Evolutionary conservation across 192 early-diverging fungal species (phyloP).

Genomic region (Backusella mclennaniae): DNA sequence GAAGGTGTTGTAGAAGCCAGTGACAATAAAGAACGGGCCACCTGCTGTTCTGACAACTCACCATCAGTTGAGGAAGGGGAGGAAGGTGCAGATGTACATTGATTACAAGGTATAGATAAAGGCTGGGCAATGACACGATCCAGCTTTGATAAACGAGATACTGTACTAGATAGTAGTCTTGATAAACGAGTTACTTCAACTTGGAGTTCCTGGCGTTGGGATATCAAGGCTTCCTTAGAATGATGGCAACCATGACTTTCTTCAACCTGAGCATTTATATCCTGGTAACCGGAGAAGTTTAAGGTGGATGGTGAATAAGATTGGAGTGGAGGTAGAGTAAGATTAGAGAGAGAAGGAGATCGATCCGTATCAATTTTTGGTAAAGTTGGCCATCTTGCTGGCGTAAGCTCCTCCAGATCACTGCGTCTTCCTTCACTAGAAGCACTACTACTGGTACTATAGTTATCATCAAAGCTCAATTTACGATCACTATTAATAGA

Average conservation of each 20-base stretch:
- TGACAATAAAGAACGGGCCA: slow-evolving; percentile 22
- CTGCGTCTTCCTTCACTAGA: slow-evolving; percentile 5
- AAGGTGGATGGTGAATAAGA: not conserved
- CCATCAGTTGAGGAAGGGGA: not conserved
- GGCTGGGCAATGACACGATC: slow-evolving; percentile 24
- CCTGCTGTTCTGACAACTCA: slow-evolving; percentile 13
- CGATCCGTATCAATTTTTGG: slow-evolving; percentile 6
- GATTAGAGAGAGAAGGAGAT: not conserved
- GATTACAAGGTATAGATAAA: not conserved
- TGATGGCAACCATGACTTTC: not conserved
- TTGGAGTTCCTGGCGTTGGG: slow-evolving; percentile 21
- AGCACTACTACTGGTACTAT: not conserved
- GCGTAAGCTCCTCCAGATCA: not conserved
- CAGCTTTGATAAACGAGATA: slow-evolving; percentile 46
- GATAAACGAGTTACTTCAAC: slow-evolving; percentile 50
- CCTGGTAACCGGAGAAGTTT: not conserved
- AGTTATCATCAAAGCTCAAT: not conserved
- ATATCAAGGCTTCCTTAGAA: not conserved
- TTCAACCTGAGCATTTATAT: not conserved
- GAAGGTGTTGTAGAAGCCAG: not conserved
- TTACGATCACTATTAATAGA: not conserved
- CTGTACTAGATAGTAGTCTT: slow-evolving; percentile 44
- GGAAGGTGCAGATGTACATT: not conserved
- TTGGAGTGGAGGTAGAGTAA: not conserved
- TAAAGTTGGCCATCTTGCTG: not conserved